A percentile compares a stretch with the other conserved stretches of the same genome.
Conservation (phyloP, 2,329 filamentous ascomycete genomes). For the Cladosporium sp. region DNA sequence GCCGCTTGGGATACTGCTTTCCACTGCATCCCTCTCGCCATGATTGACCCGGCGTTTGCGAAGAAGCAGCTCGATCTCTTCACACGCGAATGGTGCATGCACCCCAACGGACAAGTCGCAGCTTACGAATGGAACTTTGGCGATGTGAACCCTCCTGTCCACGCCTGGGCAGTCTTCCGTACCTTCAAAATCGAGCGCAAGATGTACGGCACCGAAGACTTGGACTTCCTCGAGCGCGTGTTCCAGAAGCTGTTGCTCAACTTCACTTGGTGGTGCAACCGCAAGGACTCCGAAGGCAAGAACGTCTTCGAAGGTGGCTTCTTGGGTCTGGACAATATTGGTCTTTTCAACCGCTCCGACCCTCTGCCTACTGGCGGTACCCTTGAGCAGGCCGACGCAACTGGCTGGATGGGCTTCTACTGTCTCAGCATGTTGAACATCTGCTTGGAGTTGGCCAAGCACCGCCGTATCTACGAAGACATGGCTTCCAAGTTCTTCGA, state of each 20-base stretch:
- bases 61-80: constrained; percentile 97
- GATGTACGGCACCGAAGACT: constrained; percentile 88
- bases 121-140: constrained; percentile 98
- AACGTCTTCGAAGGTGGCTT: constrained; percentile 98
- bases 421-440: constrained; percentile 97
- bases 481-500: constrained; percentile 98
- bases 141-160: constrained; percentile 93
- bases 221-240: constrained; percentile 92
- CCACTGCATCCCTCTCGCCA: constrained; percentile 90
- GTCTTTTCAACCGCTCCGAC: constrained; percentile 93
- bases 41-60: constrained; percentile 96
- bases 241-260: constrained; percentile 95
- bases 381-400: constrained; percentile 94
- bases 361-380: constrained; percentile 89
- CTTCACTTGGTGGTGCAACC: constrained; percentile 99
- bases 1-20: constrained; percentile 97
- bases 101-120: constrained; percentile 91
- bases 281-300: constrained; percentile 90
- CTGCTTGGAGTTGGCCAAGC: constrained; percentile 88
- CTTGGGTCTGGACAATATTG: constrained; percentile 93
- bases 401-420: constrained; percentile 99
- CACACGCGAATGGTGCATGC: constrained; percentile 97
- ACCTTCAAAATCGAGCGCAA: constrained; percentile 98
- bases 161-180: constrained; percentile 92
- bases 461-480: constrained; percentile 91